Conservation (phyloP, 2,329 filamentous ascomycete species). For the Neodidymelliopsis sp. region DNA sequence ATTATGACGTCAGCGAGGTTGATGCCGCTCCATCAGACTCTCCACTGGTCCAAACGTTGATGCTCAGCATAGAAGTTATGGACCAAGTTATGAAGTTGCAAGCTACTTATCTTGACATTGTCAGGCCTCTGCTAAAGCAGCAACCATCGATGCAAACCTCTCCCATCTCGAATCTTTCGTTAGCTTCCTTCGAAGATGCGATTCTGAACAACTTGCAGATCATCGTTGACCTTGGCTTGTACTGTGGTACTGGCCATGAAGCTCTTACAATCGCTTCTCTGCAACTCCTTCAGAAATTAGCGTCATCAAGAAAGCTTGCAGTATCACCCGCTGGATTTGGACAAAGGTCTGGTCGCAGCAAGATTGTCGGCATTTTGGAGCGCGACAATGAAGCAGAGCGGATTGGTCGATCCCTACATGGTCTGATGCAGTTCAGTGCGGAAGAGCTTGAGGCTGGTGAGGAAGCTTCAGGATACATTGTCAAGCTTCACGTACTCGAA, state of each 20-base stretch:
- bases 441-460: conserved; percentile 78
- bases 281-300: conserved; percentile 83
- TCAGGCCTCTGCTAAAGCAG: conserved; percentile 77
- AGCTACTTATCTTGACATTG: conserved; percentile 88
- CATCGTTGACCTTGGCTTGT: conserved; percentile 83
- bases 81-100: conserved; percentile 85
- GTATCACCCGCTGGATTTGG: conserved; percentile 70
- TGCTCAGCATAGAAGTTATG: conserved; percentile 84
- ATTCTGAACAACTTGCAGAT: conserved; percentile 80
- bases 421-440: conserved; percentile 68
- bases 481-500: conserved; percentile 84
- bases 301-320: conserved; percentile 81
- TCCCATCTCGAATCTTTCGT: conserved; percentile 75
- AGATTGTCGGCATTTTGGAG: conserved; percentile 87
- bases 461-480: conserved; percentile 75
- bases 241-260: conserved; percentile 84
- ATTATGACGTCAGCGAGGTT: conserved; percentile 77
- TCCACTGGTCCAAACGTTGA: conserved; percentile 78
- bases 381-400: conserved; percentile 79
- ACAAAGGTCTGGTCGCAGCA: conserved; percentile 74
- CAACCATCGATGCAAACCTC: conserved; percentile 66
- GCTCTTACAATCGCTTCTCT: conserved; percentile 82
- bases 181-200: conserved; percentile 91
- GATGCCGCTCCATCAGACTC: conserved; percentile 78
- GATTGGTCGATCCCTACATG: conserved; percentile 76